A percentile compares a stretch with the other conserved stretches of the same genome.
These are phyloP conservation scores for Acacia confusa DNA, from an alignment of 306 rosid genomes.

Conservation along the genomic window DNA sequence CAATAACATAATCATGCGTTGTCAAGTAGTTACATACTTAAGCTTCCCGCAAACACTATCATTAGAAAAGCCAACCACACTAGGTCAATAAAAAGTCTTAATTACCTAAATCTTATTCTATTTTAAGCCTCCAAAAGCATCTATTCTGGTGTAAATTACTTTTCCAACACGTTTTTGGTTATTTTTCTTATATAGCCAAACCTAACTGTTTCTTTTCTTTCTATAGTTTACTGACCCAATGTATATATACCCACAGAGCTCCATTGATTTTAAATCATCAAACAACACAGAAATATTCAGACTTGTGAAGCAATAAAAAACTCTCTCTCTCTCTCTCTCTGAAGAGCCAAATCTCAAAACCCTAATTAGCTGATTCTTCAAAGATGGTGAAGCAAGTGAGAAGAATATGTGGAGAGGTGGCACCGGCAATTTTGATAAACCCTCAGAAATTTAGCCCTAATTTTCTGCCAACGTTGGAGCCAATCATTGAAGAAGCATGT, in stretches of 20 bases:
- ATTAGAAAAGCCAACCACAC: neutral
- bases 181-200: neutral
- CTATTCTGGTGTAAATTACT: neutral
- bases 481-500: conserved; percentile 63
- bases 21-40: neutral
- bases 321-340: neutral
- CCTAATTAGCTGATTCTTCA: neutral
- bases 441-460: conserved; percentile 21
- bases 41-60: neutral
- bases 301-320: neutral
- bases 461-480: conserved; percentile 53
- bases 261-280: neutral
- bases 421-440: conserved; percentile 49
- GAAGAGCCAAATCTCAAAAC: neutral
- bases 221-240: neutral
- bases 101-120: neutral
- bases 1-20: neutral
- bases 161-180: neutral
- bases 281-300: neutral
- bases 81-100: neutral
- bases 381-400: conserved; percentile 45
- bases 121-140: neutral
- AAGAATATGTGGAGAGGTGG: conserved; percentile 52
- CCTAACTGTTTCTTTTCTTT: neutral
- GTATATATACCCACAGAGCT: conserved; percentile 3